Evolutionary conservation across 192 early-diverging fungal genomes (phyloP).

Genomic region (Backusella tuberculispora): DNA sequence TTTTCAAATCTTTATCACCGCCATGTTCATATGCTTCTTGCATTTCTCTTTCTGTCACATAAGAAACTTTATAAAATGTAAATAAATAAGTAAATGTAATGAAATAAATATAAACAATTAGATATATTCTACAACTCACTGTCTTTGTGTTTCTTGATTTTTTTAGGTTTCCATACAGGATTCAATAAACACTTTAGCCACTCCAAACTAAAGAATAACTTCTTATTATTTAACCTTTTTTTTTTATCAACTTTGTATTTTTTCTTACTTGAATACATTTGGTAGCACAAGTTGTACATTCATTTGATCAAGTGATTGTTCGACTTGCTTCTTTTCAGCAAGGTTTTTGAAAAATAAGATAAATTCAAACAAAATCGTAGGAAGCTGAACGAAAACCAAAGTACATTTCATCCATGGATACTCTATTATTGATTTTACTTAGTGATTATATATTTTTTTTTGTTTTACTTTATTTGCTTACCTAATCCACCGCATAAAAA

Average conservation of each 20-base stretch:
- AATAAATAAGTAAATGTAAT: background rate
- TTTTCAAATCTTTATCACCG: constrained; percentile 27
- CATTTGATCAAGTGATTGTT: background rate
- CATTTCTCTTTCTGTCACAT: constrained; percentile 26
- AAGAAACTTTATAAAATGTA: constrained; percentile 16
- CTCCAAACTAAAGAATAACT: background rate
- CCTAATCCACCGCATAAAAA: background rate
- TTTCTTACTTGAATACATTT: background rate
- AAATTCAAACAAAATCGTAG: background rate
- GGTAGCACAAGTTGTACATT: background rate
- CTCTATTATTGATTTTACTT: background rate
- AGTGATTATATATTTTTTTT: background rate
- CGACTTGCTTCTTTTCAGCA: background rate
- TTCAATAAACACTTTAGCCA: background rate
- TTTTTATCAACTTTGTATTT: background rate
- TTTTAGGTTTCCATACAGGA: constrained; percentile 3
- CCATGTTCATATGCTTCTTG: constrained; percentile 11
- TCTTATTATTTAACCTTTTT: background rate
- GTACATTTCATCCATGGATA: constrained; percentile 5
- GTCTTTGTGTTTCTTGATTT: constrained; percentile 21
- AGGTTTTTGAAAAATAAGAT: background rate
- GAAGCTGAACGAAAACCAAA: background rate
- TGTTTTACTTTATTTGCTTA: background rate
- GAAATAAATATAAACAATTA: background rate
- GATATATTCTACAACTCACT: constrained; percentile 7